Evolutionary conservation across 257 asterid species (phyloP).

Genomic region (Fraxinus anomala): DNA sequence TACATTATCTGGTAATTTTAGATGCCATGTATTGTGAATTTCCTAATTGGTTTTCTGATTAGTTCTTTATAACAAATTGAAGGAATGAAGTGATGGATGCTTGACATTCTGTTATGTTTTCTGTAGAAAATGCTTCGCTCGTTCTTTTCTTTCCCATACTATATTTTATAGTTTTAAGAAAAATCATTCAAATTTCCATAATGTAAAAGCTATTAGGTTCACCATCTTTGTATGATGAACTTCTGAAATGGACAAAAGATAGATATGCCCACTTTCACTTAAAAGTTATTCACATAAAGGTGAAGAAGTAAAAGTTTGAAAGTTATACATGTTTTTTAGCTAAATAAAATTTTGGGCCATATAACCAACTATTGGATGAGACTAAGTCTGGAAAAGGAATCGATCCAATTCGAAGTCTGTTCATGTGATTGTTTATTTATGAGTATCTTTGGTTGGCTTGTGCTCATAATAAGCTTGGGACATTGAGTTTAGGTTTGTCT

Average conservation of each 20-base stretch:
- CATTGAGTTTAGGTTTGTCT: slow-evolving; percentile 5
- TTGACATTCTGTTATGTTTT: not conserved
- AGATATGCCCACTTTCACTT: not conserved
- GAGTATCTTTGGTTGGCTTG: not conserved
- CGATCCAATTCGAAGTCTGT: not conserved
- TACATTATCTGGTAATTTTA: slow-evolving; percentile 77
- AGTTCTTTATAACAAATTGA: slow-evolving; percentile 21
- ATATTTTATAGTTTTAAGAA: not conserved
- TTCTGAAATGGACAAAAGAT: not conserved
- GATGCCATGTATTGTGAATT: slow-evolving; percentile 7
- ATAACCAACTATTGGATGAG: not conserved
- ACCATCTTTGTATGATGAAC: not conserved
- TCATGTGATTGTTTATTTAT: not conserved
- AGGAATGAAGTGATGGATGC: slow-evolving; percentile 4
- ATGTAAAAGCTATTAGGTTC: not conserved
- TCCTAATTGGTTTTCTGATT: slow-evolving; percentile 15
- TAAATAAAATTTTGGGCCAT: slow-evolving; percentile 1
- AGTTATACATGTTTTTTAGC: not conserved
- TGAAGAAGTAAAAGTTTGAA: not conserved
- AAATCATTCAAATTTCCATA: not conserved
- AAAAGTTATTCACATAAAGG: not conserved
- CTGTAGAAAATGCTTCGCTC: not conserved
- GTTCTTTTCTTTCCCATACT: not conserved
- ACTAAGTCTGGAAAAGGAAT: slow-evolving; percentile 9
- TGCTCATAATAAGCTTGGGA: not conserved